Base-by-base conservation (phyloP, 306 rosid genomes). In the Pyrus pyrifolia region DNA sequence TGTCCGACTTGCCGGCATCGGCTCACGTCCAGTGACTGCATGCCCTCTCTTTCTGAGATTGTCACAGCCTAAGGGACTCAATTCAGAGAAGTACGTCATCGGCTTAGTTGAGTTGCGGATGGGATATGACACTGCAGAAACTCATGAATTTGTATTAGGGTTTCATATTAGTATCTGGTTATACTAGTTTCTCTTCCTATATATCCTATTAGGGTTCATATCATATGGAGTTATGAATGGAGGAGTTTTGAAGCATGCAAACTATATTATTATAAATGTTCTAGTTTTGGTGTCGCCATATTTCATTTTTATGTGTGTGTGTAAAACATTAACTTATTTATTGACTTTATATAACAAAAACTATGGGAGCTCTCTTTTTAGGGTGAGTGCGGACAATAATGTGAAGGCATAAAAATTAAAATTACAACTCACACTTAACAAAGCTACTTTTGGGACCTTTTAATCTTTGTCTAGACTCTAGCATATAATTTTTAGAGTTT, bases 1-100 rank as follows among this genome's bases (percentile, higher is more conserved):
- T 93, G 97, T 70, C 98, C 98, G 33, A 89, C 92, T 76, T 93
- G 98, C 84, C 79, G 97, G 69, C 81, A 91, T 22, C 22, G 68
- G 67, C 81, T 86, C 67, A 86, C 78, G 80, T 67, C 81, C 59
- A 67, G 75, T 74, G 81, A 49, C 52, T 46, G 44, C 74, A 49
- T 14, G 80, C 75, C 40, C 62, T 31, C 62, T 77, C 79, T 67
- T 25, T 67, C 71, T 58, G 63, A 74, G 65, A 73, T 80, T 67
- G 15, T 45, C 61, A 61, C 70, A 27, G 8, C 78, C 60, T 62
- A 45, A 64, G 68, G 6, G 67, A 61, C 66, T 13, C 3, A 25
- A 6, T 51, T 49, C 2, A 17, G 55, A 51, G 63, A 23, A 22
- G 63, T 3, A 17, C 14, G n/a, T 61, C 19, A 11, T 25, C 35